Evolutionary conservation across 805 yeast species (phyloP), one percentile per base, ranked within the genome.

Genomic region (Saccharomycopsis fodiens): DNA sequence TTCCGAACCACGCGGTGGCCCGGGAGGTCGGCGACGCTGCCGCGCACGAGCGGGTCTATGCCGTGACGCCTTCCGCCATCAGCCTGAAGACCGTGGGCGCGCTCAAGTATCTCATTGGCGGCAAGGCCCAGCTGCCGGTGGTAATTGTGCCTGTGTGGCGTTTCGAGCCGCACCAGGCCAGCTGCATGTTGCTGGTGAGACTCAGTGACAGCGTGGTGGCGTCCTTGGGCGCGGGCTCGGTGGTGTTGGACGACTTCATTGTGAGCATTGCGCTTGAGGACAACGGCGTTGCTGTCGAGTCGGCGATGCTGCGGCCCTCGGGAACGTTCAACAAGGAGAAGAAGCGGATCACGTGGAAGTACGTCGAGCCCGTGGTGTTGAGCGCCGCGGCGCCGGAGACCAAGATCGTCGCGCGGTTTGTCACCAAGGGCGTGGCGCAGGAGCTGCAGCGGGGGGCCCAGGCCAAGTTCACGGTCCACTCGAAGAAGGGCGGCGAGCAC

Each of bases 241-340:
- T 62, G 13, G 48, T 52, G 0, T 52, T 70, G 52, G 66, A 66
- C 15, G 66, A 65, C 42, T 57, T 69, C 19, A 55, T 59, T 2
- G 67, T 77, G 4, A 67, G 79, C n/a, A 78, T 82, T 54, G 46
- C 51, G 3, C 63, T 83, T 43, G 68, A 74, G 32, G 70, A 84
- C 4, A 67, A 71, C 15, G 83, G 81, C 31, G 81, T 84, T 8
- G 72, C 76, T 15, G 73, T 82, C 2, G 66, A 79, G 1, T 70
- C 81, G 17, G 97, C 96, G 1, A 79, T 88, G 51, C 83, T 95
- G 2, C 86, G 85, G 60, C 98, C 98, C 3, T 80, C 84, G 46
- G 97, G 97, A 47, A 77, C 94, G 1, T 91, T 88, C 70, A 86
- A 82, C 63, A 82, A 78, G 57, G 97, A 88, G 43, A 80, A 78